A percentile compares a stretch with the other conserved stretches of the same genome.
phyloP scores from a whole-genome alignment of 805 yeast genomes.

The Kodamaea leandrae region DNA sequence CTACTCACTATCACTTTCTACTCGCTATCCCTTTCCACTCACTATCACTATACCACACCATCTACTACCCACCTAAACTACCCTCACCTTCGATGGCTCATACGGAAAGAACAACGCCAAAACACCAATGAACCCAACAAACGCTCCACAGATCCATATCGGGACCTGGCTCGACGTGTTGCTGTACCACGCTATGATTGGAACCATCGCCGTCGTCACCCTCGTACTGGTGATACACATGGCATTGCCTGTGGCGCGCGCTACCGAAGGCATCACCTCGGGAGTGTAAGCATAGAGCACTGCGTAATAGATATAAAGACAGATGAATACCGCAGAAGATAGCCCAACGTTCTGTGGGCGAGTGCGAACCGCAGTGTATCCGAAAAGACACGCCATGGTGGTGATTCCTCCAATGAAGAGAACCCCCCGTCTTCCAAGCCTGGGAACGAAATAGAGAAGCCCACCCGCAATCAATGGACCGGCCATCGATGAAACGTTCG shows the following conservation, averaged over 20 bases:
- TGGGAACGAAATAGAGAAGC: conserved; percentile 18
- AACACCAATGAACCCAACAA: conserved; percentile 30
- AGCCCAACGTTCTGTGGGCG: conserved; percentile 18
- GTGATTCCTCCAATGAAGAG: conserved; percentile 19
- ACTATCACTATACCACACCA: no score
- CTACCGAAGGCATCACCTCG: conserved; percentile 34
- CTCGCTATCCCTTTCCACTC: no score
- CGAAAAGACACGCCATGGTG: conserved; percentile 22
- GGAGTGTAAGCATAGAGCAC: conserved; percentile 36
- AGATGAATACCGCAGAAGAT: conserved; percentile 17
- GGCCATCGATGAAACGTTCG: conserved; percentile 45
- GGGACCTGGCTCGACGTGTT: conserved; percentile 29
- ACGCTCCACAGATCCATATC: conserved; percentile 37
- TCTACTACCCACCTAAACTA: conserved; percentile 4
- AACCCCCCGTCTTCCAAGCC: conserved; percentile 20
- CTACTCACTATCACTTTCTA: no score
- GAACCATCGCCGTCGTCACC: conserved; percentile 29
- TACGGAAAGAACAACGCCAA: conserved; percentile 33
- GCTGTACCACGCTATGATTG: conserved; percentile 33
- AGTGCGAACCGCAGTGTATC: conserved; percentile 19
- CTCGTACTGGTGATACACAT: conserved; percentile 31
- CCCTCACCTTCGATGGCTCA: conserved; percentile 31
- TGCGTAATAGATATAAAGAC: conserved; percentile 25
- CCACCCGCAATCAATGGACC: conserved; percentile 56
- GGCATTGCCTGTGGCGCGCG: conserved; percentile 37